phyloP scores from a whole-genome alignment of 768 basidiomycete genomes.

The Boletus rex-veris region DNA sequence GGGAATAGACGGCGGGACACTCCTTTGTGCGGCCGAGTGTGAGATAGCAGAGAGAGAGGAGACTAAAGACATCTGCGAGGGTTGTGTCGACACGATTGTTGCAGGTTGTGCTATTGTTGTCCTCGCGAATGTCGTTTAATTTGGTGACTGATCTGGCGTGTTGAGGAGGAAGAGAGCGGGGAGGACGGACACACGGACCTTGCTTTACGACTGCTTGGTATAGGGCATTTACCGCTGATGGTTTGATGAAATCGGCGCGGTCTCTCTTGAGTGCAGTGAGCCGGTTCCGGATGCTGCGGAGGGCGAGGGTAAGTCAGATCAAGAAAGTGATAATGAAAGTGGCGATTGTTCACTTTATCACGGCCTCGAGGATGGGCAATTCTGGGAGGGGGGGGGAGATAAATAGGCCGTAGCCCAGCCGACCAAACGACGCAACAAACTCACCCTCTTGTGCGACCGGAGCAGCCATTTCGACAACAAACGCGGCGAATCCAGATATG shows the following conservation, averaged over 20 bases:
- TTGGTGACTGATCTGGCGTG: constrained; percentile 62
- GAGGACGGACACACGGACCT: constrained; percentile 46
- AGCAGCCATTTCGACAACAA: constrained; percentile 46
- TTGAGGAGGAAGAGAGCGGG: background rate
- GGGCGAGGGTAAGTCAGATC: constrained; percentile 26
- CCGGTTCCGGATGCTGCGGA: constrained; percentile 82
- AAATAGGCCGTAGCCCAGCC: constrained; percentile 10
- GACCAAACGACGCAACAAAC: background rate
- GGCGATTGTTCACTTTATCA: constrained; percentile 65
- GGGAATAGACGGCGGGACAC: constrained; percentile 92
- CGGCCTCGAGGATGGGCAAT: constrained; percentile 88
- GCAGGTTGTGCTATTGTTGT: constrained; percentile 56
- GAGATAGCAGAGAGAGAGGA: constrained; percentile 95
- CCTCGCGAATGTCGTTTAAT: constrained; percentile 87
- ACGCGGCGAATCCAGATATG: constrained; percentile 17
- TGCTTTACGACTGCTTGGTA: constrained; percentile 94
- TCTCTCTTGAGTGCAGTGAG: constrained; percentile 94
- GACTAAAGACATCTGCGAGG: constrained; percentile 91
- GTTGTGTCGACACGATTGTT: constrained; percentile 94
- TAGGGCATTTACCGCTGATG: constrained; percentile 88
- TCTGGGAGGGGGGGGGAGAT: constrained; percentile 51
- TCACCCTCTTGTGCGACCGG: constrained; percentile 80
- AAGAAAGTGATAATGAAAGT: too few species aligned
- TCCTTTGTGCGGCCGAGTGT: constrained; percentile 96
- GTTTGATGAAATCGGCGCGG: constrained; percentile 86